Evolutionary conservation across 2,329 filamentous ascomycete species (phyloP).

Genomic region (Massarina eburnea): DNA sequence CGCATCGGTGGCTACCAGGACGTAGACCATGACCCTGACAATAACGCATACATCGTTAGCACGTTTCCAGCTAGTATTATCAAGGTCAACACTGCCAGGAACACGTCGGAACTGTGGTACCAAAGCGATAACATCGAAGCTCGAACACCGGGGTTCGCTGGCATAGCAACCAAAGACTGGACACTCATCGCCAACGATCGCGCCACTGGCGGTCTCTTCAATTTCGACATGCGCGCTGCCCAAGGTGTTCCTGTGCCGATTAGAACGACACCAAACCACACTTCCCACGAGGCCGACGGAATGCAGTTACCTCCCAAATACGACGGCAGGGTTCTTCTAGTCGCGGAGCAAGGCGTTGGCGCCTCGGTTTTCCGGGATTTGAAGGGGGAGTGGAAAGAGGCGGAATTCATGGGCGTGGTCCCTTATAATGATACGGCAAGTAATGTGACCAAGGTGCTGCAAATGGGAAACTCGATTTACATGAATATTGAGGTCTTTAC

Average conservation of each 20-base stretch:
- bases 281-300: constrained; percentile 4
- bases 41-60: constrained; percentile 14
- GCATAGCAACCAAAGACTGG: constrained; percentile 6
- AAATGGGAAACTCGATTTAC: constrained; percentile 12
- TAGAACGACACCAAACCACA: not conserved
- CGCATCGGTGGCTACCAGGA: constrained; percentile 15
- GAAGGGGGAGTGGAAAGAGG: constrained; percentile 8
- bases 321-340: constrained; percentile 13
- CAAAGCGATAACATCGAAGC: constrained; percentile 1
- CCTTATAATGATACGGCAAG: not conserved
- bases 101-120: constrained; percentile 2
- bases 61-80: constrained; percentile 12
- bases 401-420: constrained; percentile 11
- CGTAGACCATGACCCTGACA: constrained; percentile 9
- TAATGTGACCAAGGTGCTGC: constrained; percentile 8
- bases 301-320: constrained; percentile 14
- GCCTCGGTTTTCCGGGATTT: constrained; percentile 6
- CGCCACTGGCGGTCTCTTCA: constrained; percentile 1
- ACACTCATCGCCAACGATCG: constrained; percentile 9
- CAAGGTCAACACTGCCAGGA: not conserved
- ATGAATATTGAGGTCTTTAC: constrained; percentile 10
- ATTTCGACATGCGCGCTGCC: constrained; percentile 9
- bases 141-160: constrained; percentile 5
- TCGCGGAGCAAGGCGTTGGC: constrained; percentile 4
- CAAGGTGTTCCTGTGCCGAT: constrained; percentile 5